Percentiles rank a stretch among this genome's conserved stretches.
Evolutionary conservation across 768 basidiomycete species (phyloP).

Genomic region (Cubamyces sp.): DNA sequence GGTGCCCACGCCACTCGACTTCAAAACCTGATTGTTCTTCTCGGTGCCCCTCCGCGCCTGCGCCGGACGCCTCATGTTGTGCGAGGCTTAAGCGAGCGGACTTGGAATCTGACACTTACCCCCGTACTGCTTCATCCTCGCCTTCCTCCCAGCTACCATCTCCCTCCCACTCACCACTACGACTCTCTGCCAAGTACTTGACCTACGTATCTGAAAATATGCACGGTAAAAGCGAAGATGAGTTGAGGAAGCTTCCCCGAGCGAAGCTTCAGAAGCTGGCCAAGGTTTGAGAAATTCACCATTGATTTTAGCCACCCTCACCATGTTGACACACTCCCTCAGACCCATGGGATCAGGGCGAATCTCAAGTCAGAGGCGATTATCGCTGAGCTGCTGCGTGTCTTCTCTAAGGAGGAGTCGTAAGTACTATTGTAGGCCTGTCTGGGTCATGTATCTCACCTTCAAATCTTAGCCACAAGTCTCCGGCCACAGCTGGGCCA

Average conservation of each 20-base stretch:
- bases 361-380: constrained; percentile 9
- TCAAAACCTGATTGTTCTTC: neutral
- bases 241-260: neutral
- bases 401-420: neutral
- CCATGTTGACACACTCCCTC: no score
- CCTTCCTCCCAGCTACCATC: no score
- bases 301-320: neutral
- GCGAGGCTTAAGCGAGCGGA: neutral
- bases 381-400: constrained; percentile 3
- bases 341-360: constrained; percentile 11
- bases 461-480: no score
- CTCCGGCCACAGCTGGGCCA: no score
- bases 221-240: neutral
- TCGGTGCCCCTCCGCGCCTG: neutral
- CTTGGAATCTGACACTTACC: neutral
- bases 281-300: neutral
- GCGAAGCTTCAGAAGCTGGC: constrained; percentile 1
- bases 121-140: neutral
- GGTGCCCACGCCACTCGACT: neutral
- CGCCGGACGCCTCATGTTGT: neutral
- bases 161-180: no score
- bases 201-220: no score
- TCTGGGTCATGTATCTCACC: no score
- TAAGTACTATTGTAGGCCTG: neutral
- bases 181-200: no score